Evolutionary conservation across 2,329 filamentous ascomycete species (phyloP), one percentile per base, ranked within the genome.

Genomic region (Neofusicoccum kwambonambiense): DNA sequence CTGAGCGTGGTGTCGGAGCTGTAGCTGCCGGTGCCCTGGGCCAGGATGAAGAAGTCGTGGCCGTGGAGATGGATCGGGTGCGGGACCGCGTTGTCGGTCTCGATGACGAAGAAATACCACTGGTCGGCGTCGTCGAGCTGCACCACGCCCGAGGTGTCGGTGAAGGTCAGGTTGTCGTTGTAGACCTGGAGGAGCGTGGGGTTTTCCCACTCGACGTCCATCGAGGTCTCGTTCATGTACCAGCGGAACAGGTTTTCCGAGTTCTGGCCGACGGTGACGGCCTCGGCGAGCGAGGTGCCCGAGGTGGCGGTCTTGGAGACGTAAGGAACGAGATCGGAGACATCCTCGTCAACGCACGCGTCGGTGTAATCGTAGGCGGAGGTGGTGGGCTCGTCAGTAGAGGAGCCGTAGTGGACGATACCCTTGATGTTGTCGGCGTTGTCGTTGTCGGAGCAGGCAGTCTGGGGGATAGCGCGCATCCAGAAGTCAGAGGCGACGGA

Each of bases 21-120:
- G 31, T 77, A 81, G 8, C 70, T 69, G 45, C 62, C 47, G 39
- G 67, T 27, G 5, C 79, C 79, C 1, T 67, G 64, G 9, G 75
- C 78, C 4, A 82, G 68, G 45, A 80, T 70, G 68, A 44, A 56
- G 41, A 64, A 56, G 68, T 81, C 79, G 65, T 77, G 75, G 58
- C 77, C 77, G 67, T 79, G 77, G 8, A 79, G 71, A 67, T 79
- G 77, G 54, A 79, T 78, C 2, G 77, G 77, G 64, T 76, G 75
- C 4, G 81, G 78, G 1, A 80, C 66, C 0, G 73, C 66, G 31
- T 77, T 64, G 50, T 52, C 50, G 9, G 62, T 64, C 62, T 64
- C 62, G 51, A 64, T 64, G 31, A 64, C 51, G 50, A 64, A 34
- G 50, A 49, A 57, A 42, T 64, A 64, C 56, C 62, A 64, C 34